Evolutionary conservation across 495 filamentous ascomycete genomes (phyloP).

Genomic region (Tuber calosporum): DNA sequence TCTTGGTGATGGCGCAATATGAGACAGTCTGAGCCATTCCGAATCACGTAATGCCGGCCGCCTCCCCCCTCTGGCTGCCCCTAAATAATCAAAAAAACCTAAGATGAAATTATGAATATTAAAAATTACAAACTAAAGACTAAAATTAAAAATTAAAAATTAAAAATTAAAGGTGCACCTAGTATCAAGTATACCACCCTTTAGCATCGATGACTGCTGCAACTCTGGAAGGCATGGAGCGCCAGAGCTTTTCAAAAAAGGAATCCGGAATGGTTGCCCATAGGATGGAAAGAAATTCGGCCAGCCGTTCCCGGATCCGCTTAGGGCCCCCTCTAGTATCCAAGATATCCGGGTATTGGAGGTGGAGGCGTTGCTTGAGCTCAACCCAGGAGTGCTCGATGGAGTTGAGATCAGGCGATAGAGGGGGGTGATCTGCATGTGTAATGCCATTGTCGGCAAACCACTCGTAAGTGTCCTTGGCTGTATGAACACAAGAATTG

Average conservation of each 20-base stretch:
- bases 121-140: too few species aligned
- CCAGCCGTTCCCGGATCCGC: background rate
- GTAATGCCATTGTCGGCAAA: conserved; percentile 1
- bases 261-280: conserved; percentile 1
- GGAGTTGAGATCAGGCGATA: conserved; percentile 5
- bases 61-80: too few species aligned
- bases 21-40: too few species aligned
- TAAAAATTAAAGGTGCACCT: too few species aligned
- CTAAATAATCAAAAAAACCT: too few species aligned
- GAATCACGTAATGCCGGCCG: too few species aligned
- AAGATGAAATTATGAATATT: too few species aligned
- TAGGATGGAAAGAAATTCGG: background rate
- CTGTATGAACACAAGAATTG: conserved; percentile 18
- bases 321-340: conserved; percentile 7
- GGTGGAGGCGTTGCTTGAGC: conserved; percentile 16
- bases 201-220: conserved; percentile 14
- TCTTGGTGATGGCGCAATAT: too few species aligned
- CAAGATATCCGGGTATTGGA: conserved; percentile 15
- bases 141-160: too few species aligned
- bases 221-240: conserved; percentile 7
- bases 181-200: conserved; percentile 16
- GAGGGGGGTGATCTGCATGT: background rate
- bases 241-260: conserved; percentile 4
- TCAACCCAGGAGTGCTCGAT: too few species aligned
- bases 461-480: background rate